phyloP scores from a whole-genome alignment of 768 basidiomycete genomes.

The Trametes meyenii region DNA sequence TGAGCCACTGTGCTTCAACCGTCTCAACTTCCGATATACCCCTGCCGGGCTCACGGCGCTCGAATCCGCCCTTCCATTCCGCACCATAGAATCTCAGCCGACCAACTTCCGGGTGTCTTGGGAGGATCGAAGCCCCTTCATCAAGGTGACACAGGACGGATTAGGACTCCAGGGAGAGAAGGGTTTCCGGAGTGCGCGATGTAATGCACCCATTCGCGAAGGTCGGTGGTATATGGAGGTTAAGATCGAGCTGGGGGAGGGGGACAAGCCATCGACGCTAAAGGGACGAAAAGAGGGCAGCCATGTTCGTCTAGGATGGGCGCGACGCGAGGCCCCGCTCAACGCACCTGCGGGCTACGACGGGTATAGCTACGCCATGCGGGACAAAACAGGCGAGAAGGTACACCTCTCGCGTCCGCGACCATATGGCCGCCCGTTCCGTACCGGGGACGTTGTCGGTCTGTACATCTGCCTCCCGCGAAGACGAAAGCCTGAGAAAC shows the following conservation, averaged over 20 bases:
- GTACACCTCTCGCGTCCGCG: conserved; percentile 81
- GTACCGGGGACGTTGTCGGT: conserved; percentile 86
- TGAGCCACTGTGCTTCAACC: conserved; percentile 72
- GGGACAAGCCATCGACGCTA: conserved; percentile 53
- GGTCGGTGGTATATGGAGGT: conserved; percentile 97
- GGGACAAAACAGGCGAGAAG: conserved; percentile 93
- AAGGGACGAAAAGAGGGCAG: conserved; percentile 59
- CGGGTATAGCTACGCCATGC: conserved; percentile 88
- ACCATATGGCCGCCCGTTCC: conserved; percentile 74
- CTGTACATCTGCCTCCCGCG: conserved; percentile 93
- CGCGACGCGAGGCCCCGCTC: conserved; percentile 87
- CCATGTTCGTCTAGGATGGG: conserved; percentile 92
- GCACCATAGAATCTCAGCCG: conserved; percentile 82
- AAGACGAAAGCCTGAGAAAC: conserved; percentile 54
- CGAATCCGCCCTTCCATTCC: conserved; percentile 62
- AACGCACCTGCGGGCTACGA: conserved; percentile 94
- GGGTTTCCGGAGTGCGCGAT: conserved; percentile 88
- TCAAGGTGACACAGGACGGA: conserved; percentile 80
- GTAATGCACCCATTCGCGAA: conserved; percentile 86
- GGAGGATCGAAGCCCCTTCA: conserved; percentile 87
- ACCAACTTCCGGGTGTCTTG: conserved; percentile 74
- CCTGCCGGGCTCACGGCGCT: conserved; percentile 74
- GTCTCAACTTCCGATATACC: conserved; percentile 77
- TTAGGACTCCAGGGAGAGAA: conserved; percentile 76
- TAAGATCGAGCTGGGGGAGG: conserved; percentile 73